Evolutionary conservation across 2,329 filamentous ascomycete genomes (phyloP), one percentile per base, ranked within the genome.

Genomic region (Anthostomella pinea): DNA sequence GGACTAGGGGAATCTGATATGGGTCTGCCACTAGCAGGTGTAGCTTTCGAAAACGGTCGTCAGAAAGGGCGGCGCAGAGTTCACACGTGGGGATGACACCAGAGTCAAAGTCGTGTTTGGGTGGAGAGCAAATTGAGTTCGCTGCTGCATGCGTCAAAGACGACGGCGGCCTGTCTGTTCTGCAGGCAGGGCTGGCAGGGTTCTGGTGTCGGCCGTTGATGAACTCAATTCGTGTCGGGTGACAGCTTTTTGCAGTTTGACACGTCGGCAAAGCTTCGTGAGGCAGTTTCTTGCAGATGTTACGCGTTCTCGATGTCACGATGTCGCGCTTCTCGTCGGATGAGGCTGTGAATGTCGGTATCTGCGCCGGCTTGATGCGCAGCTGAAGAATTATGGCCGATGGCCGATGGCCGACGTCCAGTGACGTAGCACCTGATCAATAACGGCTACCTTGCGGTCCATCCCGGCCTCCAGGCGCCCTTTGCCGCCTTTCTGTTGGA

Each of bases 311-410:
- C 19, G 27, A 35, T 30, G 14, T n/a, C 20, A 22, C 27, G 9
- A 37, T 43, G 37, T 26, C 24, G 40, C 42, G 45, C 36, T 38
- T 43, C 37, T 11, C 36, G 22, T 48, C 45, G 45, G 45, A 26
- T 39, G 26, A 38, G 24, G 30, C 35, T 42, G 38, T 43, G n/a
- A n/a, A n/a, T n/a, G n/a, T n/a, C n/a, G n/a, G n/a, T n/a, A n/a
- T n/a, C n/a, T n/a, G n/a, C n/a, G n/a, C n/a, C n/a, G n/a, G n/a
- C n/a, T n/a, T n/a, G n/a, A n/a, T n/a, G n/a, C n/a, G n/a, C n/a
- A n/a, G n/a, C n/a, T 38, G 32, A 20, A 31, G 33, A 39, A 15
- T 16, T 37, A 43, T 13, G 11, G 10, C 39, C 39, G 37, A 41
- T 14, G 17, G 23, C 39, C 36, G 39, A 38, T 26, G 15, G 3